Percentiles rank a stretch among this genome's conserved stretches.
phyloP scores from a whole-genome alignment of 139 green algal genomes.

The Asterochloris erici region DNA sequence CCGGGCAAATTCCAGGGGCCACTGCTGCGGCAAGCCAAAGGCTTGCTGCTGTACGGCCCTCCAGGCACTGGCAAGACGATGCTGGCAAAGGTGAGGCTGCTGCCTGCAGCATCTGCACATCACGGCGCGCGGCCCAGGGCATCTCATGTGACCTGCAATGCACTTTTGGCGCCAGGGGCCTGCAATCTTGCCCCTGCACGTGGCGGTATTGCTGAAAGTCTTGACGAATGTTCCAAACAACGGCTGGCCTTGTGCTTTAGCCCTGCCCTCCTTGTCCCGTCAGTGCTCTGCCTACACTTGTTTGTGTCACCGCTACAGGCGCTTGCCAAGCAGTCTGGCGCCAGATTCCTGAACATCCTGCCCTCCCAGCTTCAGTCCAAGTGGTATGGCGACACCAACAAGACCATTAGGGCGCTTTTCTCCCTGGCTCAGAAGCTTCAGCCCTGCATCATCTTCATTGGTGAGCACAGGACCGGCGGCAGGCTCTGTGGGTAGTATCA shows the following conservation, averaged over 20 bases:
- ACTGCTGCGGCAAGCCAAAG: constrained; percentile 77
- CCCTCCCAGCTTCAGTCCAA: constrained; percentile 84
- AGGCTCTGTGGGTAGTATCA: no score
- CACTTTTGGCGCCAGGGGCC: neutral
- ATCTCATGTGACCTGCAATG: neutral
- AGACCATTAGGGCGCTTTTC: constrained; percentile 84
- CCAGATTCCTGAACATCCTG: constrained; percentile 94
- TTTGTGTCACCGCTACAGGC: constrained; percentile 42
- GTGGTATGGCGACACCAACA: constrained; percentile 94
- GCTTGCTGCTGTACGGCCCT: constrained; percentile 89
- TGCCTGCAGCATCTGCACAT: neutral
- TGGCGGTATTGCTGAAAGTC: neutral
- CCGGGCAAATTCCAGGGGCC: constrained; percentile 75
- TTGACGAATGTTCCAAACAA: neutral
- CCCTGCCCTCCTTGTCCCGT: neutral
- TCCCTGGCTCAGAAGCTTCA: constrained; percentile 87
- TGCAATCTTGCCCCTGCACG: neutral
- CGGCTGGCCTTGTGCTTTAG: neutral
- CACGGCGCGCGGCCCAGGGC: no score
- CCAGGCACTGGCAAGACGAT: constrained; percentile 94
- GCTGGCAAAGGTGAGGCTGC: constrained; percentile 68
- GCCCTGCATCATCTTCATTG: constrained; percentile 96
- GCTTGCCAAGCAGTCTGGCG: constrained; percentile 81
- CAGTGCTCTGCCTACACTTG: neutral
- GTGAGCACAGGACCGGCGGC: constrained; percentile 22